Conservation (phyloP, 331 rosid genomes). For the Quercus lobata region DNA sequence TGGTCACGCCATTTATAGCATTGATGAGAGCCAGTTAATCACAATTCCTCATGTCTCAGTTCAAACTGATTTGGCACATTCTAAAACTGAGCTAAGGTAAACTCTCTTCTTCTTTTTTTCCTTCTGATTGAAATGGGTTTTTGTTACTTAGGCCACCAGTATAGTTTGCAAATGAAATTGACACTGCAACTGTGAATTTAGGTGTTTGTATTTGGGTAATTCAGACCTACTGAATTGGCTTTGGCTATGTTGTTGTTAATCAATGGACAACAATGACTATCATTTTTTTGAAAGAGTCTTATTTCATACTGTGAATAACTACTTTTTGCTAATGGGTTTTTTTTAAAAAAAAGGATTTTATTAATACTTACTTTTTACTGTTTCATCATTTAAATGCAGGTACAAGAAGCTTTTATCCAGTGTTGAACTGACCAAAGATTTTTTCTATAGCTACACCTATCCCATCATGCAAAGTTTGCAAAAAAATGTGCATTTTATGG, state of each 20-base stretch:
- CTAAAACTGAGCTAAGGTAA: slow-evolving; percentile 85
- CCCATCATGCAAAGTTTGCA: slow-evolving; percentile 98
- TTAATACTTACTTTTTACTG: slow-evolving; percentile 1
- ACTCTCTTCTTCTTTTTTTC: no score
- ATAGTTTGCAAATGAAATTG: not conserved
- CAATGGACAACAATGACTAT: not conserved
- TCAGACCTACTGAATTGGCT: not conserved
- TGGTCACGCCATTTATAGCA: slow-evolving; percentile 85
- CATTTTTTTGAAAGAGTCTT: no score
- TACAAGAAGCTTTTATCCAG: slow-evolving; percentile 87
- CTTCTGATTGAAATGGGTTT: not conserved
- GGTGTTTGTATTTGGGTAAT: not conserved
- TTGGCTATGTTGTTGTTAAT: not conserved
- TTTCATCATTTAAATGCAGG: slow-evolving; percentile 39
- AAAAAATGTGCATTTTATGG: slow-evolving; percentile 50
- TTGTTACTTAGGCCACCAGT: not conserved
- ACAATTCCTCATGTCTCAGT: slow-evolving; percentile 79
- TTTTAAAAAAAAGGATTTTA: not conserved
- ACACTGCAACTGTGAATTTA: not conserved
- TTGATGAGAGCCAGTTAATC: slow-evolving; percentile 76
- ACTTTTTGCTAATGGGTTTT: no score
- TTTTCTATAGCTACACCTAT: slow-evolving; percentile 92
- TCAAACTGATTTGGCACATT: slow-evolving; percentile 82
- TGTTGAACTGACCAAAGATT: slow-evolving; percentile 92
- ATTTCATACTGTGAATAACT: no score